Conservation (phyloP, 1,284 basidiomycete genomes). For the Irpex sp. region DNA sequence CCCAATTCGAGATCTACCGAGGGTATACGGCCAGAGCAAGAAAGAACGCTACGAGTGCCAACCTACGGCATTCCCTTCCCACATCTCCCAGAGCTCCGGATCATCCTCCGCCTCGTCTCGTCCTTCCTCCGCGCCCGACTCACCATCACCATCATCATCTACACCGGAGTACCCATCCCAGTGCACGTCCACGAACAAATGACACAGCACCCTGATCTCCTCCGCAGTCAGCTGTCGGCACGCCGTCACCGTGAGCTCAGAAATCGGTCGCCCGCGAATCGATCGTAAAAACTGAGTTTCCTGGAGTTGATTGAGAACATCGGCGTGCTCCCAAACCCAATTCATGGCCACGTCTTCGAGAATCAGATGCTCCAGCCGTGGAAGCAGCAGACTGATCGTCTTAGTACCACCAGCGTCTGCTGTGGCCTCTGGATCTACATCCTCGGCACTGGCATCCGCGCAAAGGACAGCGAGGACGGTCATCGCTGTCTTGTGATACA, state of each 20-base stretch:
- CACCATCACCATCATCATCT: background rate
- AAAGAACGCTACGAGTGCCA: slow-evolving; percentile 14
- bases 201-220: slow-evolving; percentile 6
- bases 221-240: slow-evolving; percentile 6
- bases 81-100: background rate
- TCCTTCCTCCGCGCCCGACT: background rate
- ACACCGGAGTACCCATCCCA: slow-evolving; percentile 9
- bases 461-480: slow-evolving; percentile 1
- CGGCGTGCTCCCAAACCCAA: background rate
- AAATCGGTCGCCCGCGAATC: background rate
- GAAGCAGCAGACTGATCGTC: background rate
- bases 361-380: slow-evolving; percentile 1
- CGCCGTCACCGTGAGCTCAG: slow-evolving; percentile 3
- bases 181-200: slow-evolving; percentile 9
- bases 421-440: too few relatives aligned
- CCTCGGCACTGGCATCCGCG: background rate
- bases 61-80: slow-evolving; percentile 1
- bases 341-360: slow-evolving; percentile 6
- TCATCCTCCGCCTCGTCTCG: background rate
- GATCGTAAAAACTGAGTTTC: slow-evolving; percentile 11
- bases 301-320: slow-evolving; percentile 7
- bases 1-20: background rate
- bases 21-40: background rate
- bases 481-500: slow-evolving; percentile 1
- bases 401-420: background rate